Percentiles rank a stretch among this genome's conserved stretches.
Conservation (phyloP, 768 basidiomycete species). For the Aureoboletus auriporus region DNA sequence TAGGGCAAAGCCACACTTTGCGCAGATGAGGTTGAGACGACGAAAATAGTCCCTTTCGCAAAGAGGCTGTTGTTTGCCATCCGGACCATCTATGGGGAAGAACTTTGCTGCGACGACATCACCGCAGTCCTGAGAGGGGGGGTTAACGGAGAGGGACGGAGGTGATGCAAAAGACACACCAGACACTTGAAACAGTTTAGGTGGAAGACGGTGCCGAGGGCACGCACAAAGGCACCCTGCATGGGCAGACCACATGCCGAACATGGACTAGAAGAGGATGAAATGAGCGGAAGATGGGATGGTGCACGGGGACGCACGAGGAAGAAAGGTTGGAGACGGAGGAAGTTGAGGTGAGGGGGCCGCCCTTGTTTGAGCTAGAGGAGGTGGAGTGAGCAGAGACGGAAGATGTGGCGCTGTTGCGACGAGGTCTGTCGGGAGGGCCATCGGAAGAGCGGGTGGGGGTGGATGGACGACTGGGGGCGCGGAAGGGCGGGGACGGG, state of each 20-base stretch:
- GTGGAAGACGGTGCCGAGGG: conserved; percentile 90
- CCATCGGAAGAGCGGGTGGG: conserved; percentile 56
- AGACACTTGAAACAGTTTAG: conserved; percentile 98
- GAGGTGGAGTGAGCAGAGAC: conserved; percentile 55
- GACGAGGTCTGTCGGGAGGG: conserved; percentile 45
- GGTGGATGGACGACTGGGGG: conserved; percentile 57
- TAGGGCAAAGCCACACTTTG: conserved; percentile 90
- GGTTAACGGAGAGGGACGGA: background rate
- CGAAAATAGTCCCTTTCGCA: conserved; percentile 99
- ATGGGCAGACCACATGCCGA: conserved; percentile 76
- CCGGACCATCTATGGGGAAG: conserved; percentile 93
- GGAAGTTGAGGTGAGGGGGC: conserved; percentile 50
- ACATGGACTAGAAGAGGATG: conserved; percentile 48
- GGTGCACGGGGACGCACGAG: conserved; percentile 44
- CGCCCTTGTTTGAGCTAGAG: conserved; percentile 43
- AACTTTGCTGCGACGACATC: conserved; percentile 97
- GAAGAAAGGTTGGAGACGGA: conserved; percentile 52
- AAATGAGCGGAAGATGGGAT: conserved; percentile 5
- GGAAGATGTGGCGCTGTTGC: conserved; percentile 45
- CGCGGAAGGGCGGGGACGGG: conserved; percentile 41
- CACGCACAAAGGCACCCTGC: conserved; percentile 96
- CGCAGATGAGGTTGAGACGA: conserved; percentile 92
- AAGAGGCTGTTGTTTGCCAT: conserved; percentile 87
- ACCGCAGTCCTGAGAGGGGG: conserved; percentile 75
- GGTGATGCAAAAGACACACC: conserved; percentile 47